Evolutionary conservation across 225 moss, liverwort and hornwort species (phyloP), one percentile per base, ranked within the genome.

Genomic region (Neckera pumila): DNA sequence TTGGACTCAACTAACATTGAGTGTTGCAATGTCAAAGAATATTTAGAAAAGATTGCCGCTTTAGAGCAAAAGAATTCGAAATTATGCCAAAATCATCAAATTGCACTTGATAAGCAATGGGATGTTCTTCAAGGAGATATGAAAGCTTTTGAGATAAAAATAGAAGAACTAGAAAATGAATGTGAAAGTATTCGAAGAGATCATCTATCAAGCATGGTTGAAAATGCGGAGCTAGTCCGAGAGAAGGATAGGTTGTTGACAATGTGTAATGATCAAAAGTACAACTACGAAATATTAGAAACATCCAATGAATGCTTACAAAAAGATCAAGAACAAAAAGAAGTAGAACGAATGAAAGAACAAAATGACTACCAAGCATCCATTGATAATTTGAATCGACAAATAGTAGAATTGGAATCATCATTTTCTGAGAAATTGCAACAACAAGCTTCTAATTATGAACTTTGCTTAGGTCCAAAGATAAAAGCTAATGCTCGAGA

Each of bases 121-220:
- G 92, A 94, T 75, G 90, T 81, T 56, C 80, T 94, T 15, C 90
- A 94, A 84, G 88, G 75, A 20, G 92, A 94, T 23, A 19, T 94
- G 33, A 94, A 90, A 89, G 88, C 94, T 63, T 94, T 92, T 90
- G 92, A 93, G 31, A 65, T 82, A 25, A 94, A 92, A 91, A 63
- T 92, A 47, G 94, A 94, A 89, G 92, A 94, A 80, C 6, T 94
- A 59, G 94, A 94, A 86, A 90, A 38, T 66, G 92, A 94, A 64
- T 91, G 92, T 87, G 94, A 91, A 91, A 90, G 91, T 53, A 17
- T 94, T 81, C 91, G 94, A 64, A 76, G 92, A 79, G 92, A 94
- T 76, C 92, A 94, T 38, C 86, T 92, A 63, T 91, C 91, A 61
- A 92, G 91, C 19, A 91, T 92, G 91, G 90, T 94, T 49, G 92